These are phyloP conservation scores for Hippophae rhamnoides DNA, from an alignment of 306 rosid species.

Conservation along the genomic window DNA sequence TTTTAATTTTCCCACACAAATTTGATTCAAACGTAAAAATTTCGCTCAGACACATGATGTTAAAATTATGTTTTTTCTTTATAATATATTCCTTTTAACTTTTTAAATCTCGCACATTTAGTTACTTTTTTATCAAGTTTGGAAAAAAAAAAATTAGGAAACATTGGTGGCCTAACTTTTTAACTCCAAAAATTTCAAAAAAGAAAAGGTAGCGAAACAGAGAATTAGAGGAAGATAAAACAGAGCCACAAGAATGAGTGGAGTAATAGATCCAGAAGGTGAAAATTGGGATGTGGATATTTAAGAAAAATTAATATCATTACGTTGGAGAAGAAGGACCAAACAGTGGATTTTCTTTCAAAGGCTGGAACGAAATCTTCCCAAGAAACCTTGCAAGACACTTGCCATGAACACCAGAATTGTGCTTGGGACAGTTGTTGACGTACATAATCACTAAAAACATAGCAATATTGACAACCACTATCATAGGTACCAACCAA, in stretches of 20 bases:
- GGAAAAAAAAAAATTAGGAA: too few species aligned
- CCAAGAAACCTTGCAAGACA: constrained; percentile 56
- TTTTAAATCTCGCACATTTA: too few species aligned
- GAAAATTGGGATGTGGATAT: neutral
- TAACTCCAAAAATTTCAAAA: too few species aligned
- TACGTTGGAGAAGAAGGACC: constrained; percentile 84
- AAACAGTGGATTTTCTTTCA: constrained; percentile 65
- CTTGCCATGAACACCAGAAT: constrained; percentile 24
- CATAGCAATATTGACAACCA: constrained; percentile 47
- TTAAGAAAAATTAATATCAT: constrained; percentile 7
- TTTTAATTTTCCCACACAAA: too few species aligned
- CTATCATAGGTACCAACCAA: constrained; percentile 71
- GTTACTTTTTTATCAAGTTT: too few species aligned
- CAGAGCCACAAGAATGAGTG: neutral
- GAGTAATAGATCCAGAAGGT: neutral
- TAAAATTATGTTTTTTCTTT: too few species aligned
- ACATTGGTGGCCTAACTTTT: too few species aligned
- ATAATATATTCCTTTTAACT: too few species aligned
- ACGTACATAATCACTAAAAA: constrained; percentile 55
- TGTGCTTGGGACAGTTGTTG: constrained; percentile 59
- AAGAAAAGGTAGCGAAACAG: too few species aligned
- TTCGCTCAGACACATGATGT: too few species aligned
- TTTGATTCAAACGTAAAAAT: too few species aligned
- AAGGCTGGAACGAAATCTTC: constrained; percentile 65
- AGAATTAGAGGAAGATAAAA: too few species aligned